Conservation (phyloP, 1,139 yeast species). For the Eremothecium gossypii region DNA sequence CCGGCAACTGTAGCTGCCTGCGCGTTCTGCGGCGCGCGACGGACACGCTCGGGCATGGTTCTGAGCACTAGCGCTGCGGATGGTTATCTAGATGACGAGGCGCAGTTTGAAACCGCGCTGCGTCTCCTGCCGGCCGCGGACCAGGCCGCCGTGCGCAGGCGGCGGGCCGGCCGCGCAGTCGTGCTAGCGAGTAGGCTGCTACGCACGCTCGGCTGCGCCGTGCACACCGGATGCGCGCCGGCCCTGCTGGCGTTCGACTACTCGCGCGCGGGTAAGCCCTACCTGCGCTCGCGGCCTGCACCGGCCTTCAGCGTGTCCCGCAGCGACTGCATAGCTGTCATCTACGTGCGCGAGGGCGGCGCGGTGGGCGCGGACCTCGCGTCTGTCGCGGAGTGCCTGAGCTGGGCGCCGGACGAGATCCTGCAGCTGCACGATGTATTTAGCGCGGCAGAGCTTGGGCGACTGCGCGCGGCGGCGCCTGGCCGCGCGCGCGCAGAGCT, state of each 20-base stretch:
- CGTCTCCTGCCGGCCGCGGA: slow-evolving; percentile 33
- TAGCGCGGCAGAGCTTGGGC: slow-evolving; percentile 33
- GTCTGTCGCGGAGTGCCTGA: slow-evolving; percentile 38
- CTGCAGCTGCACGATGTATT: slow-evolving; percentile 44
- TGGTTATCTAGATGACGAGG: slow-evolving; percentile 16
- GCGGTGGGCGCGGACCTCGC: slow-evolving; percentile 59
- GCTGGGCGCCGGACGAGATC: slow-evolving; percentile 30
- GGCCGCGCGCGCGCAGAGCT: slow-evolving; percentile 12
- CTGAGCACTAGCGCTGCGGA: slow-evolving; percentile 7
- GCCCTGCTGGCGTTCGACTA: slow-evolving; percentile 16
- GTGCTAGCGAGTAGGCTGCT: slow-evolving; percentile 29
- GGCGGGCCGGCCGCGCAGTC: slow-evolving; percentile 25
- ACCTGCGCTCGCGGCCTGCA: slow-evolving; percentile 24
- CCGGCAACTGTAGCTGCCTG: too few species aligned
- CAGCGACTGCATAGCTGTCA: slow-evolving; percentile 36
- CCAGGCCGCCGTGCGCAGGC: slow-evolving; percentile 32
- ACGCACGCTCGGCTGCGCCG: slow-evolving; percentile 27
- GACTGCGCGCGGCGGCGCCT: slow-evolving; percentile 20
- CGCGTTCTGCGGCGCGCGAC: too few species aligned
- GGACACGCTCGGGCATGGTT: not conserved
- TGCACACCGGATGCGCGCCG: slow-evolving; percentile 8
- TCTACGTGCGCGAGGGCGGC: slow-evolving; percentile 9
- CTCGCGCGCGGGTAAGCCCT: slow-evolving; percentile 37
- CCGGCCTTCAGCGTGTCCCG: slow-evolving; percentile 53
- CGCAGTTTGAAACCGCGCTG: slow-evolving; percentile 31